Conservation (phyloP, 441 rosid species). For the Populus trichocarpa region DNA sequence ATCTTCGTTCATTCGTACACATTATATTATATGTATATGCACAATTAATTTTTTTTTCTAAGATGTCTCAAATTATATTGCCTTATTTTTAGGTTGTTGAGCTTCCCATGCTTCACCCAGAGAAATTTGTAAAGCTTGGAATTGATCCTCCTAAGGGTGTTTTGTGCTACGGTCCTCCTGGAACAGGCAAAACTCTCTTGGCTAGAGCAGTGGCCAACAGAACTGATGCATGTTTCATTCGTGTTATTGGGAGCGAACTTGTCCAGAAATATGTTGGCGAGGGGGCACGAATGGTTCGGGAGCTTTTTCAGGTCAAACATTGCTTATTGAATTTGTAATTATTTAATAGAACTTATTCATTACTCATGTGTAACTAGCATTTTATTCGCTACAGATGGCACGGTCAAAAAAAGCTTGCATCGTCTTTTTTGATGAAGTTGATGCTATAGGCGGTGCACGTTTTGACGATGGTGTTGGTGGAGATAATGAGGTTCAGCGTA, state of each 20-base stretch:
- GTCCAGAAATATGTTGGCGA: constrained; percentile 99
- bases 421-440: constrained; percentile 95
- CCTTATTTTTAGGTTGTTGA: constrained; percentile 67
- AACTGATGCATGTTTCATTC: constrained; percentile 97
- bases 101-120: constrained; percentile 99
- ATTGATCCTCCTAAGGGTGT: constrained; percentile 99
- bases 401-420: constrained; percentile 95
- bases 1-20: background rate
- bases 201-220: constrained; percentile 99
- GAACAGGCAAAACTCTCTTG: constrained; percentile 91
- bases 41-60: background rate
- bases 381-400: constrained; percentile 60
- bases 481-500: constrained; percentile 94
- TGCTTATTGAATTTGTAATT: constrained; percentile 1
- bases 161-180: constrained; percentile 98
- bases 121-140: constrained; percentile 97
- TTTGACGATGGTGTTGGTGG: constrained; percentile 99
- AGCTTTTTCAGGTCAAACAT: constrained; percentile 74
- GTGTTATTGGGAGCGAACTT: constrained; percentile 98
- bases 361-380: background rate
- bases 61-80: background rate
- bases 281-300: constrained; percentile 98
- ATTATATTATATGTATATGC: background rate
- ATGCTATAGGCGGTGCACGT: constrained; percentile 98
- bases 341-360: background rate